Evolutionary conservation across 2,329 filamentous ascomycete species (phyloP).

Genomic region (Aspergillus carbonarius): DNA sequence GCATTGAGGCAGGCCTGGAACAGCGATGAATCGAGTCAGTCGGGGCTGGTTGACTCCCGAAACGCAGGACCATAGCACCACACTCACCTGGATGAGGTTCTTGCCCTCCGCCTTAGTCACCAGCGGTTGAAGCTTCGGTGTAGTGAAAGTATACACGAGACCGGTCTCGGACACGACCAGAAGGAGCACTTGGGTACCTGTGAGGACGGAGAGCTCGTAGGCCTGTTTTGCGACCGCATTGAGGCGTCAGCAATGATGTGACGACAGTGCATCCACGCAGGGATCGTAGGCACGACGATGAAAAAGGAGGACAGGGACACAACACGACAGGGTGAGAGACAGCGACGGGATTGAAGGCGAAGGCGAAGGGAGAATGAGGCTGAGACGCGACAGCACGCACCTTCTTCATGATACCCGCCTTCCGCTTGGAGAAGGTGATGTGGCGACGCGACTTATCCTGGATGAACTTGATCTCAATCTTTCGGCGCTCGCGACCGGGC

Average conservation of each 20-base stretch:
- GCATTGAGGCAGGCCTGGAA: slow-evolving; percentile 89
- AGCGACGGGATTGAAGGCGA: slow-evolving; percentile 4
- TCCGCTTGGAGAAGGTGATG: slow-evolving; percentile 99
- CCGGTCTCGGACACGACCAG: slow-evolving; percentile 97
- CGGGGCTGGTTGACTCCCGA: neutral
- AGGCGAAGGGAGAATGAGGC: slow-evolving; percentile 10
- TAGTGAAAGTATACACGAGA: slow-evolving; percentile 97
- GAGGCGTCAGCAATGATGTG: slow-evolving; percentile 13
- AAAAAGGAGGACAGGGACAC: slow-evolving; percentile 6
- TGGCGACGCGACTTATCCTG: slow-evolving; percentile 99
- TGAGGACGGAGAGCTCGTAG: slow-evolving; percentile 95
- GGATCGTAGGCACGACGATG: slow-evolving; percentile 2
- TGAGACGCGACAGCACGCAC: slow-evolving; percentile 53
- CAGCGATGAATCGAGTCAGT: slow-evolving; percentile 20
- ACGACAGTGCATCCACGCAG: neutral
- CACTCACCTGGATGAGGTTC: slow-evolving; percentile 92
- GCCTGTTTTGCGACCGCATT: slow-evolving; percentile 58
- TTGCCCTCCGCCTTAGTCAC: slow-evolving; percentile 99
- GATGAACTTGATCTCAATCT: slow-evolving; percentile 99
- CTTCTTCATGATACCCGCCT: slow-evolving; percentile 99
- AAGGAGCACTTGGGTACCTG: slow-evolving; percentile 93
- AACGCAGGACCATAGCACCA: neutral
- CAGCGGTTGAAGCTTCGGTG: slow-evolving; percentile 94
- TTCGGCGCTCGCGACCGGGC: slow-evolving; percentile 93
- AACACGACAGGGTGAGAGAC: neutral